Conservation (phyloP, 2,329 filamentous ascomycete genomes). For the Zymoseptoria crescenta region DNA sequence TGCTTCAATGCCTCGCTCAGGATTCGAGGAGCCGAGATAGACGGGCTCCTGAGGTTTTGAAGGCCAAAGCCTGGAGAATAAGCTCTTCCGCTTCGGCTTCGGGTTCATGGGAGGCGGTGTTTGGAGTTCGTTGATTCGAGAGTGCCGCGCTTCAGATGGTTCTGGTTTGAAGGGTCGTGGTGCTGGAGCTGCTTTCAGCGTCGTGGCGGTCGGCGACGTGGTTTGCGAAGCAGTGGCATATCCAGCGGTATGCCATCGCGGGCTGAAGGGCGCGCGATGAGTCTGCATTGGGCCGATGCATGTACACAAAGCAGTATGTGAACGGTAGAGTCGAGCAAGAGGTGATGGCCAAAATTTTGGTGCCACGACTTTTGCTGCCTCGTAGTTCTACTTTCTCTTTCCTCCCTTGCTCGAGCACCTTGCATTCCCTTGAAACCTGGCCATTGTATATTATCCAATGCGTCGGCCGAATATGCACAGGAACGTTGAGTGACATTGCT, state of each 20-base stretch:
- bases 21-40: conserved; percentile 6
- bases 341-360: too few relatives aligned
- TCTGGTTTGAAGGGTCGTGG: background rate
- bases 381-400: too few relatives aligned
- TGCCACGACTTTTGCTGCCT: too few relatives aligned
- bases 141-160: background rate
- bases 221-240: background rate
- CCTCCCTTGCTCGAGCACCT: too few relatives aligned
- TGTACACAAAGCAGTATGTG: background rate
- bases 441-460: too few relatives aligned
- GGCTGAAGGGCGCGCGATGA: background rate
- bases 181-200: background rate
- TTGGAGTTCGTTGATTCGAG: background rate
- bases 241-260: background rate
- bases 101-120: background rate
- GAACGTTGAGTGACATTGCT: too few relatives aligned
- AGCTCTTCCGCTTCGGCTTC: background rate
- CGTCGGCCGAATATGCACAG: too few relatives aligned
- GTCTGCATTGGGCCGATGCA: background rate
- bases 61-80: background rate
- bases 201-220: background rate
- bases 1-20: conserved; percentile 18
- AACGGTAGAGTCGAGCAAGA: background rate
- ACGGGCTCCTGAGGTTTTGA: conserved; percentile 3
- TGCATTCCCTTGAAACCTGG: too few relatives aligned